Evolutionary conservation across 2,329 filamentous ascomycete genomes (phyloP).

Genomic region (Pezizomycotina sp.): DNA sequence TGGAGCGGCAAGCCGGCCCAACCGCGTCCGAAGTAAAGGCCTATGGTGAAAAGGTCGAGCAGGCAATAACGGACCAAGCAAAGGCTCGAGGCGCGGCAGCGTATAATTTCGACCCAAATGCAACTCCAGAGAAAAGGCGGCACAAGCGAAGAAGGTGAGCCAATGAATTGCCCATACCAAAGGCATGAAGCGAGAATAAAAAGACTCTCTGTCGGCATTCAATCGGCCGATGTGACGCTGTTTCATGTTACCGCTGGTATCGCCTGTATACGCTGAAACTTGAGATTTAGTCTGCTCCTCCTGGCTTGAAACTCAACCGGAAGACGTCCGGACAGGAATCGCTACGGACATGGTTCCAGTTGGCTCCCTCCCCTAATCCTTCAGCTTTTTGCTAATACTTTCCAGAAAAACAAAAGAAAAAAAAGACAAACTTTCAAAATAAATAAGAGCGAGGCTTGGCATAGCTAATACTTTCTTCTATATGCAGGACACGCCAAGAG

Average conservation of each 20-base stretch:
- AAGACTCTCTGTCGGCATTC: background rate
- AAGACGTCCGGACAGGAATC: no score
- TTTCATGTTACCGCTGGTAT: constrained; percentile 56
- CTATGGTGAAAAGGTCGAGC: constrained; percentile 31
- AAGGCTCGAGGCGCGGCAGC: constrained; percentile 62
- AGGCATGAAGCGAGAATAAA: background rate
- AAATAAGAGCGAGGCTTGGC: constrained; percentile 11
- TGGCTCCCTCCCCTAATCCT: no score
- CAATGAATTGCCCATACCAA: background rate
- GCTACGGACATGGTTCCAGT: no score
- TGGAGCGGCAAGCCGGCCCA: no score
- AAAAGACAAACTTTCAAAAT: constrained; percentile 11
- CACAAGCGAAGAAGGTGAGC: constrained; percentile 43
- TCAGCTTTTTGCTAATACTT: no score
- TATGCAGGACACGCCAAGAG: constrained; percentile 1
- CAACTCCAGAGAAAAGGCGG: constrained; percentile 68
- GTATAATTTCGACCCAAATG: constrained; percentile 76
- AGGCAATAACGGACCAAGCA: constrained; percentile 59
- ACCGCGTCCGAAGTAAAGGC: constrained; percentile 8
- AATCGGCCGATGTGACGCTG: constrained; percentile 3
- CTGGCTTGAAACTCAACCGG: constrained; percentile 15
- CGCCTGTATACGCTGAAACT: constrained; percentile 28
- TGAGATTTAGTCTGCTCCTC: constrained; percentile 7
- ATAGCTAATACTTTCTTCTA: constrained; percentile 2
- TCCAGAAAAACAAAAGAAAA: no score